These are phyloP conservation scores for Jaapia argillacea DNA, from an alignment of 768 basidiomycete species.

Conservation along the genomic window DNA sequence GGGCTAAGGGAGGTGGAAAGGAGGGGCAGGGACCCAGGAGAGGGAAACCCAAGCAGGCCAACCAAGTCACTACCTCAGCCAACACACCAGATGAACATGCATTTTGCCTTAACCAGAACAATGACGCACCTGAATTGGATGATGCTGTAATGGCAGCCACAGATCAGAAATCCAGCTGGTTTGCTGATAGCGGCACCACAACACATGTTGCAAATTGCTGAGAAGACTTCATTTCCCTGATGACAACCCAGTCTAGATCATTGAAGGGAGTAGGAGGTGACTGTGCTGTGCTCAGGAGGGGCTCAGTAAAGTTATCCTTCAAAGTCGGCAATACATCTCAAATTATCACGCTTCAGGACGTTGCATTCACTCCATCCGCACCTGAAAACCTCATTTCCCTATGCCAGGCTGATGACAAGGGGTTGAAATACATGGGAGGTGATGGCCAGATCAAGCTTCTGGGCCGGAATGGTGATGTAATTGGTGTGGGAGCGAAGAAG, in stretches of 20 bases:
- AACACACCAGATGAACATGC: no score
- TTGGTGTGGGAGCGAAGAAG: background rate
- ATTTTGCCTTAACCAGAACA: no score
- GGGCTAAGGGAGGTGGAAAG: constrained; percentile 23
- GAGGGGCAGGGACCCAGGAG: constrained; percentile 24
- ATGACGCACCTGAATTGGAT: no score
- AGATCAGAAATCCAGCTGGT: background rate
- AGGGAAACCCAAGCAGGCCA: no score
- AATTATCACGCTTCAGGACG: background rate
- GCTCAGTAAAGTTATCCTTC: background rate
- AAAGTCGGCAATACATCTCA: background rate
- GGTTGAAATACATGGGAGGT: background rate
- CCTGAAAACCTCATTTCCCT: background rate
- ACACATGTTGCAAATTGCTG: background rate
- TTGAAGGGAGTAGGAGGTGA: background rate
- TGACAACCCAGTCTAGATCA: background rate
- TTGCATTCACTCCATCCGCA: background rate
- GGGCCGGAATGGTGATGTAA: no score
- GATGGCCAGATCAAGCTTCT: background rate
- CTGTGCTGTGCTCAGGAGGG: background rate
- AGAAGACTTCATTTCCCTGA: background rate
- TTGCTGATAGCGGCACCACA: background rate
- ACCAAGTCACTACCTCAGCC: no score
- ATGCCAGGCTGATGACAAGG: background rate
- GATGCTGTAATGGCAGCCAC: no score